Evolutionary conservation across 129 eudicot genomes (phyloP).

Genomic region (Centrapalus pauciflorus): DNA sequence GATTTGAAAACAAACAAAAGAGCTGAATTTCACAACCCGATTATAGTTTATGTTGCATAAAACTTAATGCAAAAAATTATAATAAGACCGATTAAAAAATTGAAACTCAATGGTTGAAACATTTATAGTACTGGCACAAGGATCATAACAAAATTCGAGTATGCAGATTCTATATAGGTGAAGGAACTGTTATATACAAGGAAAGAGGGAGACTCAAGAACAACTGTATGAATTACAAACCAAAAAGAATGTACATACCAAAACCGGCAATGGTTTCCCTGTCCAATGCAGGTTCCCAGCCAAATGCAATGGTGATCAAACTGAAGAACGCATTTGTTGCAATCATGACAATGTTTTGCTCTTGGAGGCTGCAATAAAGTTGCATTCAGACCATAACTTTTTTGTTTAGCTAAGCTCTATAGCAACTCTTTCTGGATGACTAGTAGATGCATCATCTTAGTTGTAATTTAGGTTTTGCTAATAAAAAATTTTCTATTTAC

Average conservation of each 20-base stretch:
- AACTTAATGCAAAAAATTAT: no score
- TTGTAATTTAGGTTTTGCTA: background rate
- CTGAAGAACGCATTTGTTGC: slow-evolving; percentile 79
- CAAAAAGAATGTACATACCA: slow-evolving; percentile 35
- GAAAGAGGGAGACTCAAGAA: background rate
- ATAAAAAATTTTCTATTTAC: background rate
- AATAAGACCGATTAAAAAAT: no score
- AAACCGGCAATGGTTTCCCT: slow-evolving; percentile 66
- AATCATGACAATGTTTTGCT: slow-evolving; percentile 72
- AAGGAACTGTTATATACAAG: background rate
- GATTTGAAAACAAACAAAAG: no score
- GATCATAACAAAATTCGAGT: background rate
- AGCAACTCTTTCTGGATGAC: no score
- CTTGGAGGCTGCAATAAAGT: slow-evolving; percentile 67
- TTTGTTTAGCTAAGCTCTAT: no score
- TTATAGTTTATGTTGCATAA: no score
- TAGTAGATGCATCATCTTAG: no score
- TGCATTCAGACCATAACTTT: background rate
- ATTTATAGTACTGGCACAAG: background rate
- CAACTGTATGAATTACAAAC: background rate
- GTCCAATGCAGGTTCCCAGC: slow-evolving; percentile 81
- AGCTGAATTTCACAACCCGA: no score
- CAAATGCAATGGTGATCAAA: slow-evolving; percentile 86
- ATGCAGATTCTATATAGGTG: background rate
- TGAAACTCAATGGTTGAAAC: no score